Percentiles rank a stretch among this genome's conserved stretches.
Conservation (phyloP, 208 protist genomes). For the Trypanosoma theileri region DNA sequence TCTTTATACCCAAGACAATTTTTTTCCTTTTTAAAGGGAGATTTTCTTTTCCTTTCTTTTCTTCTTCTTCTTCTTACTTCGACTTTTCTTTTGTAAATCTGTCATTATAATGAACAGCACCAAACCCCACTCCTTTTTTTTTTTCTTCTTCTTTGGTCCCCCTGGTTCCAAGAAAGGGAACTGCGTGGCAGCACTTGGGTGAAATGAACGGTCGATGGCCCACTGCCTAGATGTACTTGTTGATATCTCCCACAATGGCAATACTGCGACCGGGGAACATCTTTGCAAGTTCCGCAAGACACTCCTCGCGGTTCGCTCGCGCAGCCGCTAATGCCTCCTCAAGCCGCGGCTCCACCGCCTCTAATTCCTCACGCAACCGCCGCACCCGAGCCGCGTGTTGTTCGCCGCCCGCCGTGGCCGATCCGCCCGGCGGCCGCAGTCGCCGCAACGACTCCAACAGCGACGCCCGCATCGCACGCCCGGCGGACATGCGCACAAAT, state of each 20-base stretch:
- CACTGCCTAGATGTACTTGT: slow-evolving; percentile 48
- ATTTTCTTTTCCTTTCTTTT: no score
- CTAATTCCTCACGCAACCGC: slow-evolving; percentile 43
- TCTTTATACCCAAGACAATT: no score
- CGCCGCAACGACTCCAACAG: slow-evolving; percentile 48
- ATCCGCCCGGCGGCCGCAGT: slow-evolving; percentile 26
- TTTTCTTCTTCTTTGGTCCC: no score
- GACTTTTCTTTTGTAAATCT: no score
- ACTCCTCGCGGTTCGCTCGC: slow-evolving; percentile 36
- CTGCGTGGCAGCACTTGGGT: no score
- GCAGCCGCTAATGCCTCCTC: slow-evolving; percentile 26
- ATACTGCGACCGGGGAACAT: slow-evolving; percentile 67
- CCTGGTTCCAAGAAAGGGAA: no score
- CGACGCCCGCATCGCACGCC: slow-evolving; percentile 30
- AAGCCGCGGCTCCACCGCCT: slow-evolving; percentile 38
- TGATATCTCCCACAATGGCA: slow-evolving; percentile 74
- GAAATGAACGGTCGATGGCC: no score
- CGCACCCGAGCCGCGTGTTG: slow-evolving; percentile 31
- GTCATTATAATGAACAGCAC: no score
- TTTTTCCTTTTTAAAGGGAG: no score
- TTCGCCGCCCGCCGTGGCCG: no score
- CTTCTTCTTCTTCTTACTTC: no score
- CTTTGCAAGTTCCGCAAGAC: slow-evolving; percentile 34
- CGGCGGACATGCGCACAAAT: slow-evolving; percentile 62
- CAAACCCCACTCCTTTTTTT: no score